phyloP scores from a whole-genome alignment of 2,329 filamentous ascomycete species.

The Penicillium sumatraense region DNA sequence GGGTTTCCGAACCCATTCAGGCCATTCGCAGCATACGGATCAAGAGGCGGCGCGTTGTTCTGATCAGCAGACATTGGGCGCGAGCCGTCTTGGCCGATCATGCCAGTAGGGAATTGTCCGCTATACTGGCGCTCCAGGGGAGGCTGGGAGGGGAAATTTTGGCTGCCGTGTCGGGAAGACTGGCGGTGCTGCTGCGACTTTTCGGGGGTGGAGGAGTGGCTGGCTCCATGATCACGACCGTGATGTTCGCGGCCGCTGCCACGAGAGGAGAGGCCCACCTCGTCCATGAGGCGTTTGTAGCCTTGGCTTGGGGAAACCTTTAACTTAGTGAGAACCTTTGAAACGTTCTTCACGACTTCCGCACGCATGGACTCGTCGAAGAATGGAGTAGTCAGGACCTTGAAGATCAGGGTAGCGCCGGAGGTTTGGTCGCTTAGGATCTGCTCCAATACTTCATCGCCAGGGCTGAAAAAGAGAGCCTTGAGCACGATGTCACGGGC shows the following conservation, averaged over 20 bases:
- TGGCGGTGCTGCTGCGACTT: conserved; percentile 50
- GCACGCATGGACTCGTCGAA: conserved; percentile 88
- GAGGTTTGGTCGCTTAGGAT: conserved; percentile 91
- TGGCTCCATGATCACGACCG: conserved; percentile 39
- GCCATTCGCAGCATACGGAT: conserved; percentile 43
- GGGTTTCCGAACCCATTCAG: conserved; percentile 35
- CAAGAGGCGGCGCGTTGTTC: conserved; percentile 39
- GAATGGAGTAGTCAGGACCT: conserved; percentile 96
- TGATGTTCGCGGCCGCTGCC: conserved; percentile 45
- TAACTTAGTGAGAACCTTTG: conserved; percentile 82
- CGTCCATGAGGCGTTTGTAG: conserved; percentile 98
- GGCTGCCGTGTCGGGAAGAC: conserved; percentile 45
- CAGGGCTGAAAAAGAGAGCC: conserved; percentile 88
- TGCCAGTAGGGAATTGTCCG: conserved; percentile 42
- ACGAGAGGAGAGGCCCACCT: conserved; percentile 79
- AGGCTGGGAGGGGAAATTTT: conserved; percentile 41
- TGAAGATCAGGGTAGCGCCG: conserved; percentile 95
- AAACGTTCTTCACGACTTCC: conserved; percentile 90
- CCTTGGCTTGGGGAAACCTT: conserved; percentile 94
- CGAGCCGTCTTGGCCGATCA: conserved; percentile 42
- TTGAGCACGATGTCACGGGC: conserved; percentile 88
- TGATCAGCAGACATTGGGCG: conserved; percentile 44
- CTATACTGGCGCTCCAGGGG: conserved; percentile 49
- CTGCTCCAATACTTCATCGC: conserved; percentile 84
- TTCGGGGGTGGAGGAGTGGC: conserved; percentile 40